Evolutionary conservation across 1,284 basidiomycete species (phyloP), one percentile per base, ranked within the genome.

Genomic region (Puccinia hordei): DNA sequence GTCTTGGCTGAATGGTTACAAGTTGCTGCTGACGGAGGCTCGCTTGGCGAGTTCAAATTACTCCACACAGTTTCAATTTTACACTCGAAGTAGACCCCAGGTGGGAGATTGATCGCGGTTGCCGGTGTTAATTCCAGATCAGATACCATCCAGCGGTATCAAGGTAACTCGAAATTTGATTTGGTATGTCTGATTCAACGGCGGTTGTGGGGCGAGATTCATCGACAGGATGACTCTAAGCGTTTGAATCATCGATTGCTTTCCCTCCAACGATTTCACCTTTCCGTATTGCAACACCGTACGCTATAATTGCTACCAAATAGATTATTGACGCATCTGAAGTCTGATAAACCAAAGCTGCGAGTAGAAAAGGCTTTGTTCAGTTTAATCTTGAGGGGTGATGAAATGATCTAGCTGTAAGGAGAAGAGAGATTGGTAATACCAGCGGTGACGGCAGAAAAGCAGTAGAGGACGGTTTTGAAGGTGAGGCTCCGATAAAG

Each of bases 271-370:
- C 65, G 4, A 49, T 51, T 69, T 77, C 75, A 24, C 44, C 44
- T 35, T 77, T 66, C 5, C 15, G 22, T 3, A 68, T 4, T n/a
- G 63, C 75, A 3, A 41, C 51, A 35, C 27, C 27, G 33, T 77
- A 77, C 17, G 65, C 75, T 46, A 77, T 53, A 69, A 55, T 44
- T 8, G 51, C 35, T 30, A 77, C 46, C 44, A 27, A 9, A 27
- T 77, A 77, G 65, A 77, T 24, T 22, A 77, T 8, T 8, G 75
- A 10, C 8, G 75, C 75, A 55, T 77, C 75, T 30, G 38, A n/a
- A 13, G 63, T 30, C 53, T 77, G 75, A 57, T 77, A 77, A 49
- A 77, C 13, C 30, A 77, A 73, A 27, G 51, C 71, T 73, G 30
- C 17, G 17, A 44, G 49, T 4, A 49, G 6, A 2, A 22, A 6